Percentiles rank a stretch among this genome's conserved stretches.
Conservation (phyloP, 2,329 filamentous ascomycete genomes). For the Clarireedia hainanense region DNA sequence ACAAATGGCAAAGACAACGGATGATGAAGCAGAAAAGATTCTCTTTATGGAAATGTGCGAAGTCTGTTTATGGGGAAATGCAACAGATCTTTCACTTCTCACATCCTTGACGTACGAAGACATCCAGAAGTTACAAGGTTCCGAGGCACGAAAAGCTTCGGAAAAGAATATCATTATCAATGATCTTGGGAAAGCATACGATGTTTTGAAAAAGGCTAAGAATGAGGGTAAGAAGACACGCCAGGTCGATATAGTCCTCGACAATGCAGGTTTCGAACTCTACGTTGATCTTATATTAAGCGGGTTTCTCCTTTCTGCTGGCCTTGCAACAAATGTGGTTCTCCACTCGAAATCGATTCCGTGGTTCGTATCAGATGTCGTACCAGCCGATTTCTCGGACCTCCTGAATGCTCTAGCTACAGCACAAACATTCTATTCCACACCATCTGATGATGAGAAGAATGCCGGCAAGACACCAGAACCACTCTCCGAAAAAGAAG, state of each 20-base stretch:
- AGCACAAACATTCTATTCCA: slow-evolving; percentile 72
- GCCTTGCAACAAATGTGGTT: slow-evolving; percentile 78
- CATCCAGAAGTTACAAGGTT: slow-evolving; percentile 91
- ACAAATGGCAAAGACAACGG: slow-evolving; percentile 44
- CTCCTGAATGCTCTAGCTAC: slow-evolving; percentile 72
- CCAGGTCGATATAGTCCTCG: slow-evolving; percentile 86
- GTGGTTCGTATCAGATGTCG: slow-evolving; percentile 96
- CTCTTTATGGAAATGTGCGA: slow-evolving; percentile 91
- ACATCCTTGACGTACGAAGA: slow-evolving; percentile 90
- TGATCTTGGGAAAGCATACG: slow-evolving; percentile 68
- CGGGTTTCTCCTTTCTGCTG: slow-evolving; percentile 77
- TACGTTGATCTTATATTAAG: slow-evolving; percentile 92
- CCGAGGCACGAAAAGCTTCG: slow-evolving; percentile 73
- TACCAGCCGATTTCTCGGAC: slow-evolving; percentile 77
- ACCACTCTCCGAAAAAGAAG: slow-evolving; percentile 60
- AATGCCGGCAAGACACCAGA: slow-evolving; percentile 48
- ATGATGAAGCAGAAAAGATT: slow-evolving; percentile 61
- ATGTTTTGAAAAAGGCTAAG: slow-evolving; percentile 57
- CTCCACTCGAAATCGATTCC: slow-evolving; percentile 92
- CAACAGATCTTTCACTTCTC: slow-evolving; percentile 85
- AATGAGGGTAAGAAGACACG: slow-evolving; percentile 57
- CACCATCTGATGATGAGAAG: slow-evolving; percentile 59
- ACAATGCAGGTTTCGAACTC: slow-evolving; percentile 95
- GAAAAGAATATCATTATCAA: slow-evolving; percentile 92
- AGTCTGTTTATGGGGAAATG: slow-evolving; percentile 96